Evolutionary conservation across 495 filamentous ascomycete genomes (phyloP).

Genomic region (Sporormia fimetaria): DNA sequence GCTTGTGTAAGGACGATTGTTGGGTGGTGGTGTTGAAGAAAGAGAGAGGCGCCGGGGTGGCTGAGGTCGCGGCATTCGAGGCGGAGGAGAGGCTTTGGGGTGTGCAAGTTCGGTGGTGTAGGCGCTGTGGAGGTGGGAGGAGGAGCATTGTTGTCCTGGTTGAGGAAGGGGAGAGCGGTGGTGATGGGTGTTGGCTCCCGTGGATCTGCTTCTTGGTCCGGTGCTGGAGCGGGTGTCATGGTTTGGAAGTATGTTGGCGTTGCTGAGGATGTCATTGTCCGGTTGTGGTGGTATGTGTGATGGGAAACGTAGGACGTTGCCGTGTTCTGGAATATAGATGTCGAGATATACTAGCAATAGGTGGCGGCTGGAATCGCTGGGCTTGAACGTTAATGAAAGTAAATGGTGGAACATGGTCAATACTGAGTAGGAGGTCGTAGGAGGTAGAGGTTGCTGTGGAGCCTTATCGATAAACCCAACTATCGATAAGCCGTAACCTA

Average conservation of each 20-base stretch:
- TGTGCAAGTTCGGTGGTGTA: constrained; percentile 42
- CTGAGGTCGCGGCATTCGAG: constrained; percentile 60
- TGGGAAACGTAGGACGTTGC: too few relatives aligned
- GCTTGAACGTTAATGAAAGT: too few relatives aligned
- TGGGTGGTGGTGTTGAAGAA: constrained; percentile 50
- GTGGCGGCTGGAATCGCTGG: too few relatives aligned
- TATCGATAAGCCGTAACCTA: too few relatives aligned
- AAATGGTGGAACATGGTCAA: too few relatives aligned
- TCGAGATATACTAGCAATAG: too few relatives aligned
- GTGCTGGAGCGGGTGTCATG: constrained; percentile 10
- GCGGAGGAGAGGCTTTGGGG: constrained; percentile 48
- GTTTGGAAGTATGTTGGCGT: constrained; percentile 24
- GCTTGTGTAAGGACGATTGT: constrained; percentile 46
- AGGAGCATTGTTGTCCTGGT: not conserved
- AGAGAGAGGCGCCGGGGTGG: constrained; percentile 49
- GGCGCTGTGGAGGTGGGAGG: not conserved
- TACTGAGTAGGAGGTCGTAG: too few relatives aligned
- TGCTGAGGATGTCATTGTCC: constrained; percentile 16
- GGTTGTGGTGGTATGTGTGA: too few relatives aligned
- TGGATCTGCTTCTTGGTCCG: not conserved
- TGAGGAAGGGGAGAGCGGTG: not conserved
- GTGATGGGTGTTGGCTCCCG: not conserved
- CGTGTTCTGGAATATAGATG: too few relatives aligned
- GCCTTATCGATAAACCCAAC: too few relatives aligned
- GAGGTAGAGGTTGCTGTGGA: too few relatives aligned